Base-by-base conservation (phyloP, 2,329 filamentous ascomycete genomes). In the Botrytis cinerea region DNA sequence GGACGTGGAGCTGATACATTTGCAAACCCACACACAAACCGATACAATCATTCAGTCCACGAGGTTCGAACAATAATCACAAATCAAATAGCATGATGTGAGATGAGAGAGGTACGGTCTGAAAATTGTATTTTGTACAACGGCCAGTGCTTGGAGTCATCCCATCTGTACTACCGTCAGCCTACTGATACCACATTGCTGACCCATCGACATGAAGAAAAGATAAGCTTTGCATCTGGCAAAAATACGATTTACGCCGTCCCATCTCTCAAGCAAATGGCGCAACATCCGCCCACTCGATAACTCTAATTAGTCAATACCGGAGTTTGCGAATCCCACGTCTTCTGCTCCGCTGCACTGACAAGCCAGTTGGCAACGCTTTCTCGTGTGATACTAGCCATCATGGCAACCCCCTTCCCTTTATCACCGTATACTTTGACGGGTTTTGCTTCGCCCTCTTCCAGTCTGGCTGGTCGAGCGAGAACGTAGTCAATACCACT, bases 341-440 rank as follows among this genome's bases (percentile, higher is more conserved):
- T 70, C 45, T 77, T 75, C 46, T 77, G 81, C 78, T 84, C 84
- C 1, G 81, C 83, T 2, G 83, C 85, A 75, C 84, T 82, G 12
- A 87, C 81, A 76, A 87, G 76, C 78, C 84, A 87, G 35, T 75
- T 78, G 14, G 85, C 86, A 18, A 88, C 83, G 75, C 84, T 86
- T 40, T 76, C 48, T 62, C 76, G 75, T 18, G 76, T 74, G 54
- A 77, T 74, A 18, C 73, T 67, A 4, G 75, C 67, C 35, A 74
- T 70, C 38, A 71, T 45, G 59, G 75, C 73, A 8, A 73, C 28
- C 9, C 75, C 76, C 60, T 73, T 74, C 25, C 75, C 76, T 66
- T 75, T 75, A 35, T 77, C 71, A 1, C 75, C 73, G 68, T 64
- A 67, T 61, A 73, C 63, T 46, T 72, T 63, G 35, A 77, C 72